Percentiles rank a stretch among this genome's conserved stretches.
These are phyloP conservation scores for Sphagnum contortum DNA, from an alignment of 225 moss, liverwort and hornwort genomes.

Conservation along the genomic window DNA sequence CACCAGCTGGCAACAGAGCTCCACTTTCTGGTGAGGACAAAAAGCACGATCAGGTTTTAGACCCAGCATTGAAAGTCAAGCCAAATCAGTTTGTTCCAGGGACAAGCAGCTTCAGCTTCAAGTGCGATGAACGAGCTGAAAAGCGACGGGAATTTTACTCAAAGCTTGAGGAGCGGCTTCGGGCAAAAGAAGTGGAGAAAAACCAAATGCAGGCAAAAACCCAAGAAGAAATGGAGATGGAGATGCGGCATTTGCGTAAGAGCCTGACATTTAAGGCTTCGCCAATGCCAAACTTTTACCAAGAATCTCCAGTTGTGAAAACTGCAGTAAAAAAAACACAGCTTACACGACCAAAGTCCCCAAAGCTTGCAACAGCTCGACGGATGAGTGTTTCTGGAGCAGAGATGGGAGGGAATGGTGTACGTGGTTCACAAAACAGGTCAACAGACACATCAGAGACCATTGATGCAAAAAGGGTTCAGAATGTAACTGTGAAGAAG, in stretches of 20 bases:
- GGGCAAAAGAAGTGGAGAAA: constrained; percentile 46
- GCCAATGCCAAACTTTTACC: constrained; percentile 53
- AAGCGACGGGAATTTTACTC: constrained; percentile 50
- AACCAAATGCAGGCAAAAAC: constrained; percentile 41
- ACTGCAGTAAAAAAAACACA: constrained; percentile 48
- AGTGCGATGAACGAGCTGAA: constrained; percentile 54
- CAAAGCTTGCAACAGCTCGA: constrained; percentile 45
- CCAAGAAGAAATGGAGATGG: constrained; percentile 46
- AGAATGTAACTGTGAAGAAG: constrained; percentile 1
- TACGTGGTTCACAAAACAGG: constrained; percentile 1
- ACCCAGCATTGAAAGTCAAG: constrained; percentile 37
- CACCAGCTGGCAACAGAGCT: no score
- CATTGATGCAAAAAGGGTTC: neutral
- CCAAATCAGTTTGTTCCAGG: constrained; percentile 35
- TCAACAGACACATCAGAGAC: no score
- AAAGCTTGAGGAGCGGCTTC: constrained; percentile 46
- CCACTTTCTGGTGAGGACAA: no score
- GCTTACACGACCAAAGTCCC: constrained; percentile 46
- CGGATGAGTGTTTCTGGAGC: constrained; percentile 13
- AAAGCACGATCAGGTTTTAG: no score
- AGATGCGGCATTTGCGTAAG: constrained; percentile 47
- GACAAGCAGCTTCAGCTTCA: constrained; percentile 38
- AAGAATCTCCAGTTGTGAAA: constrained; percentile 40
- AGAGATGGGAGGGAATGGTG: neutral
- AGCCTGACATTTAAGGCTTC: constrained; percentile 47